A percentile compares a stretch with the other conserved stretches of the same genome.
Conservation (phyloP, 345 rosid species). For the Cardamine chenopodiifolia region DNA sequence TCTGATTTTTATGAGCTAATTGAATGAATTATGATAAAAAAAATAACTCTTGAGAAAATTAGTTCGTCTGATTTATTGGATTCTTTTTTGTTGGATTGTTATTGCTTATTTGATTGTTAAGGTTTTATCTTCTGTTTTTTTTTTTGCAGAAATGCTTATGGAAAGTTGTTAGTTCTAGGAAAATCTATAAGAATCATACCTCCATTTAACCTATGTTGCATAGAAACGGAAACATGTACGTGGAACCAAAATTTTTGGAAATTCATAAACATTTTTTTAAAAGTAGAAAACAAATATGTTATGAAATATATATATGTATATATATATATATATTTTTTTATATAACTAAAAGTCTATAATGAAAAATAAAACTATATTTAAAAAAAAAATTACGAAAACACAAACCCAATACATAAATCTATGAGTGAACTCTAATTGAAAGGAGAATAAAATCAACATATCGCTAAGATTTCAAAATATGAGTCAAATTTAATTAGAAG, state of each 20-base stretch:
- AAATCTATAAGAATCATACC: neutral
- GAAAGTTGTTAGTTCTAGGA: neutral
- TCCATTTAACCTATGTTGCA: neutral
- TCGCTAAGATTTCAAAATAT: neutral
- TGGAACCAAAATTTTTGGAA: neutral
- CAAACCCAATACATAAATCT: neutral
- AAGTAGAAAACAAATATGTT: neutral
- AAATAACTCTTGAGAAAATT: neutral
- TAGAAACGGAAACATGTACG: neutral
- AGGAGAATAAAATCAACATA: neutral
- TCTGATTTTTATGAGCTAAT: neutral
- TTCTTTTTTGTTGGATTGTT: neutral
- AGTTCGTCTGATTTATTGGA: neutral
- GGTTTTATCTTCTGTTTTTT: neutral
- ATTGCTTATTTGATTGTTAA: neutral
- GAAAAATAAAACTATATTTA: no score
- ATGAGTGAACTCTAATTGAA: neutral
- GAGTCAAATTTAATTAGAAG: no score
- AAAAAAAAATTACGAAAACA: neutral
- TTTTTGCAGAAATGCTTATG: no score
- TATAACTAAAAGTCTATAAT: neutral
- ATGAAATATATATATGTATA: no score
- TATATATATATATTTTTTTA: no score
- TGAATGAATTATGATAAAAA: neutral
- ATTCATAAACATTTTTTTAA: neutral